Evolutionary conservation across 2,329 filamentous ascomycete genomes (phyloP).

Genomic region (Pseudogymnoascus sp.): DNA sequence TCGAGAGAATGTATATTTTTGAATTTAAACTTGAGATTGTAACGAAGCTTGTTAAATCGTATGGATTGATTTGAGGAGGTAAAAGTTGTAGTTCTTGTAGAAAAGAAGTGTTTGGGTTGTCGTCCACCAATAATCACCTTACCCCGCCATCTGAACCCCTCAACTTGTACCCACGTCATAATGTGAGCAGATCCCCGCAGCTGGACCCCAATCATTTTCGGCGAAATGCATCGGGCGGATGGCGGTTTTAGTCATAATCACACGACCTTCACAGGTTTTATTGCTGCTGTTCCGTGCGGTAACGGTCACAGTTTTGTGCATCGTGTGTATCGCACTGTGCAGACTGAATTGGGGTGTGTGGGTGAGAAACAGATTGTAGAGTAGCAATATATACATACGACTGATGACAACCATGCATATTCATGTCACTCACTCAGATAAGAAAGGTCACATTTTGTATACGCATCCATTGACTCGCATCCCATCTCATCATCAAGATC

Average conservation of each 20-base stretch:
- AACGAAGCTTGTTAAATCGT: not conserved
- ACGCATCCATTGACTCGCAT: slow-evolving; percentile 4
- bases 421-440: not conserved
- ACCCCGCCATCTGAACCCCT: slow-evolving; percentile 4
- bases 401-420: not conserved
- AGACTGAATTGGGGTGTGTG: not conserved
- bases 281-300: not conserved
- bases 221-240: not conserved
- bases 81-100: not conserved
- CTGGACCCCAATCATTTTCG: not conserved
- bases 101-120: not conserved
- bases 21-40: not conserved
- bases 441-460: not conserved
- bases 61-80: not conserved
- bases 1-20: not conserved
- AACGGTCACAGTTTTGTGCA: not conserved
- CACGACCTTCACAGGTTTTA: not conserved
- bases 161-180: not conserved
- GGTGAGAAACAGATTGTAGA: not conserved
- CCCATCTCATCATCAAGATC: slow-evolving; percentile 6
- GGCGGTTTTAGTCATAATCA: slow-evolving; percentile 6
- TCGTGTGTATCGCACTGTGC: not conserved
- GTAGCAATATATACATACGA: not conserved
- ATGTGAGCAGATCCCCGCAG: not conserved
- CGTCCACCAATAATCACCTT: slow-evolving; percentile 4